A percentile compares a stretch with the other conserved stretches of the same genome.
phyloP scores from a whole-genome alignment of 805 yeast species.

The Sugiyamaella valdiviana region DNA sequence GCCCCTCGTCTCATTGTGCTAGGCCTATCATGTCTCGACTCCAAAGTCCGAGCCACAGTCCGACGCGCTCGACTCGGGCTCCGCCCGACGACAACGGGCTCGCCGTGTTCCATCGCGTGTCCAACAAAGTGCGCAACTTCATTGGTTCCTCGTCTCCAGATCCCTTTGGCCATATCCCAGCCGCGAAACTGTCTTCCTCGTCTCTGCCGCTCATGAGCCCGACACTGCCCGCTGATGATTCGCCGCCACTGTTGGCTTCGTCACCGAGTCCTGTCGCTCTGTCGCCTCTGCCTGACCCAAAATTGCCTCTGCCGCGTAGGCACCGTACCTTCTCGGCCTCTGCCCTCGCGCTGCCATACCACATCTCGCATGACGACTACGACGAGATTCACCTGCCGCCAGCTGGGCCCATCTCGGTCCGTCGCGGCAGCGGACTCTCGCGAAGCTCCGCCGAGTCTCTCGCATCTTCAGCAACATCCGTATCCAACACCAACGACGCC shows the following conservation, averaged over 20 bases:
- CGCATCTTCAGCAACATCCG: slow-evolving; percentile 3
- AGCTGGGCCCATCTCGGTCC: slow-evolving; percentile 15
- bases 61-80: neutral
- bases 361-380: neutral
- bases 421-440: slow-evolving; percentile 16
- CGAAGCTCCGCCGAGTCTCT: slow-evolving; percentile 11
- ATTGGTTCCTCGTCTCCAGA: slow-evolving; percentile 2
- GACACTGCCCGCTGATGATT: slow-evolving; percentile 1
- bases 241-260: neutral
- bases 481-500: neutral
- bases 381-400: slow-evolving; percentile 12
- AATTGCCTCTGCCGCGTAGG: neutral
- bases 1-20: too few relatives aligned
- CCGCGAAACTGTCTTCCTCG: neutral
- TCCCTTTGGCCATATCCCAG: neutral
- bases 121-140: slow-evolving; percentile 1
- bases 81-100: slow-evolving; percentile 2
- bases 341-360: slow-evolving; percentile 3
- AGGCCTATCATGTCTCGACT: too few relatives aligned
- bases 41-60: neutral
- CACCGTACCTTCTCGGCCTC: slow-evolving; percentile 7
- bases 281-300: neutral
- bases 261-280: neutral
- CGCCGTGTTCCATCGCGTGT: slow-evolving; percentile 7
- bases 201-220: neutral